Evolutionary conservation across 208 protist genomes (phyloP).

Genomic region (Crithidia thermophila): DNA sequence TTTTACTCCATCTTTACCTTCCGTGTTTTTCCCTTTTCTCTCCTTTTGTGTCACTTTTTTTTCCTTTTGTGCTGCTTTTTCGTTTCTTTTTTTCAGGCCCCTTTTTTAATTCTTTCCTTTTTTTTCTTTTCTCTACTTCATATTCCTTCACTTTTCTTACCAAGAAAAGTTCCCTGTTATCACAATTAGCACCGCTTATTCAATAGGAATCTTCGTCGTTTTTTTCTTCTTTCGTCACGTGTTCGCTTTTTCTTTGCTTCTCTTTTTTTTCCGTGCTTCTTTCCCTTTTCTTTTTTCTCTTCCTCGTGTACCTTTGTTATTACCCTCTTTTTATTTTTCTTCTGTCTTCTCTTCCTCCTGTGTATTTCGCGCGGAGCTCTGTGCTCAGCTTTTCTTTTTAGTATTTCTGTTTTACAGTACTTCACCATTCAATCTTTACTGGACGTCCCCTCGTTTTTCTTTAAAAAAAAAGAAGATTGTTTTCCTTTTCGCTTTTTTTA

Average conservation of each 20-base stretch:
- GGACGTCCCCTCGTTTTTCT: no score
- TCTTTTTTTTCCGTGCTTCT: constrained; percentile 4
- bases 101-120: background rate
- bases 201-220: no score
- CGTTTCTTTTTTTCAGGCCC: background rate
- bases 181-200: no score
- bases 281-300: constrained; percentile 14
- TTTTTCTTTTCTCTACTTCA: background rate
- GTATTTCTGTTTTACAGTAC: background rate
- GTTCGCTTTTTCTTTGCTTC: background rate
- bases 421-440: no score
- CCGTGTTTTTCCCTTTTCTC: background rate
- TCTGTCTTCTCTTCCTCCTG: background rate
- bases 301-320: constrained; percentile 9
- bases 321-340: constrained; percentile 7
- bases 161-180: no score
- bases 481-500: background rate
- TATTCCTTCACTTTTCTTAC: no score
- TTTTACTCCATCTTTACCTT: background rate
- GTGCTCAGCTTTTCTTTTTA: background rate
- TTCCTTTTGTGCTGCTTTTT: background rate
- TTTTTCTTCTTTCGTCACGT: background rate
- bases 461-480: background rate
- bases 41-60: background rate
- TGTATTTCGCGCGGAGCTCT: background rate